These are phyloP conservation scores for Penicillium angulare DNA, from an alignment of 495 filamentous ascomycete species.

Conservation along the genomic window DNA sequence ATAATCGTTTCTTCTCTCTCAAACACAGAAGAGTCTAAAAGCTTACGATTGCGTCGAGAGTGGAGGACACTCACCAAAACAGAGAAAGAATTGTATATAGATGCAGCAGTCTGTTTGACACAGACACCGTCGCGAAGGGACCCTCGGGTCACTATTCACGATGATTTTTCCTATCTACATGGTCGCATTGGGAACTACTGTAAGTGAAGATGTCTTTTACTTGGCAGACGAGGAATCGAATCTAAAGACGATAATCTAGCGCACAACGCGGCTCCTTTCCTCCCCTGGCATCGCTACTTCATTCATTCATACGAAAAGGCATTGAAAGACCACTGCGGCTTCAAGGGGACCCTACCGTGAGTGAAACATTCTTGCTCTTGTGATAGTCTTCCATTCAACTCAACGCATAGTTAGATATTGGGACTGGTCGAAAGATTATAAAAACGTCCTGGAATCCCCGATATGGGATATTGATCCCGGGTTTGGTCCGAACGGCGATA, in stretches of 20 bases:
- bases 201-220: background rate
- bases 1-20: too few relatives aligned
- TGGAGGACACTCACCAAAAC: background rate
- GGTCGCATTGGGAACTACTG: background rate
- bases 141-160: background rate
- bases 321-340: background rate
- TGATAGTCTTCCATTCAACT: too few relatives aligned
- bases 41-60: background rate
- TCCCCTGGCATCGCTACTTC: background rate
- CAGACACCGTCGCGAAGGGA: background rate
- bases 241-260: background rate
- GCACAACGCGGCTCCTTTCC: background rate
- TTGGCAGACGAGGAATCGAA: background rate
- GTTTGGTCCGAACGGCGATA: background rate
- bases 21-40: too few relatives aligned
- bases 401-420: background rate
- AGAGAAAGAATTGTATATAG: background rate
- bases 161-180: background rate
- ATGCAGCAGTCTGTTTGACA: background rate
- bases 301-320: background rate
- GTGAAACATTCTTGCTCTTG: background rate
- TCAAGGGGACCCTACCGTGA: background rate
- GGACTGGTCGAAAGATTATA: background rate
- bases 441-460: background rate
- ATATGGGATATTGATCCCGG: background rate